Evolutionary conservation across 352 stramenopile species (phyloP).

Genomic region (Phytopythium chamaehyphon): DNA sequence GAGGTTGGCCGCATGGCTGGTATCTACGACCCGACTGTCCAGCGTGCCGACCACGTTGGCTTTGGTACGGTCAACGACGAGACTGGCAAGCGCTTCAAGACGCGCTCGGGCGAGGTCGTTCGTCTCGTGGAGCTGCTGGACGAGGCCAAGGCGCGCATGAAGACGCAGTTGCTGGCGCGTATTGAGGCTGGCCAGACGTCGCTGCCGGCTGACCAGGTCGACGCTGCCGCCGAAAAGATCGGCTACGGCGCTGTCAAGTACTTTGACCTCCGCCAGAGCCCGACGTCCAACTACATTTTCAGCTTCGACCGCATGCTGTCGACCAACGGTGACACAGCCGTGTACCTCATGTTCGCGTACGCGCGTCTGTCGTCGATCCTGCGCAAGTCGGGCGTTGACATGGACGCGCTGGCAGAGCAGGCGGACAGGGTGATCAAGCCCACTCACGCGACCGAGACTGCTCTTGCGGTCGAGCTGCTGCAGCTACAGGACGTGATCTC

Average conservation of each 20-base stretch:
- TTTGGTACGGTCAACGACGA: slow-evolving; percentile 88
- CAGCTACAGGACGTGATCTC: slow-evolving; percentile 95
- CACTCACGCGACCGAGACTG: slow-evolving; percentile 83
- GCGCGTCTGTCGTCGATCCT: slow-evolving; percentile 97
- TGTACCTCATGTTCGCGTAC: slow-evolving; percentile 99
- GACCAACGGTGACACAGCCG: slow-evolving; percentile 98
- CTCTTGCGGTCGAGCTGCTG: slow-evolving; percentile 93
- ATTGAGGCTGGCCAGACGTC: slow-evolving; percentile 90
- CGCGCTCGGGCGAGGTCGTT: slow-evolving; percentile 96
- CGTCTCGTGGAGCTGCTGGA: slow-evolving; percentile 98
- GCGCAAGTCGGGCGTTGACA: slow-evolving; percentile 90
- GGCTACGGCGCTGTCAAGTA: slow-evolving; percentile 99
- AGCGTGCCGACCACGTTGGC: slow-evolving; percentile 79
- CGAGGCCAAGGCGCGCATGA: slow-evolving; percentile 95
- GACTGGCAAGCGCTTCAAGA: slow-evolving; percentile 96
- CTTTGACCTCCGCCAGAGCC: slow-evolving; percentile 98
- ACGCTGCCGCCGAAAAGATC: slow-evolving; percentile 92
- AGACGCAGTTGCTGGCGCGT: slow-evolving; percentile 88
- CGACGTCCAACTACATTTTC: slow-evolving; percentile 98
- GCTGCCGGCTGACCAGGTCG: slow-evolving; percentile 89
- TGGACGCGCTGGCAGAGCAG: slow-evolving; percentile 58
- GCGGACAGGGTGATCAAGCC: slow-evolving; percentile 55
- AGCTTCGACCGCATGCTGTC: slow-evolving; percentile 99
- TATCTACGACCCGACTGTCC: slow-evolving; percentile 78
- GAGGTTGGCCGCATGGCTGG: slow-evolving; percentile 74